A percentile compares a stretch with the other conserved stretches of the same genome.
These are phyloP conservation scores for Mycena venus DNA, from an alignment of 768 basidiomycete species.

Conservation along the genomic window DNA sequence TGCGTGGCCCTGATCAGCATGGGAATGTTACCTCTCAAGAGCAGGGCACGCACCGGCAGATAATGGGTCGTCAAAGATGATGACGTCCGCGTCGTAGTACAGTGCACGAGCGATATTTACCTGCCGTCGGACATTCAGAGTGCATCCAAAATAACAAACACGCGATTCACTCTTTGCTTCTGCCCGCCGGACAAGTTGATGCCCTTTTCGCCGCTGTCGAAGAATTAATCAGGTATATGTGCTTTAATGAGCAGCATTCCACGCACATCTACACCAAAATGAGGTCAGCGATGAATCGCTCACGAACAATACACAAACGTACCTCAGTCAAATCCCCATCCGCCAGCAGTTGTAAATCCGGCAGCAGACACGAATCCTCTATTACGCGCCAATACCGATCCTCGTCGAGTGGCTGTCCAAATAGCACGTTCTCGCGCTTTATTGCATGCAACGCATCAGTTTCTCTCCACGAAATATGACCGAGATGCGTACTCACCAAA, in stretches of 20 bases:
- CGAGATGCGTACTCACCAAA: constrained; percentile 52
- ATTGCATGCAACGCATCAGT: not conserved
- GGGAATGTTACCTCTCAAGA: not conserved
- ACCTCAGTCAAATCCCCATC: constrained; percentile 84
- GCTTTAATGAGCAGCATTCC: not conserved
- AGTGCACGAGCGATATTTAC: not conserved
- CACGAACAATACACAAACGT: constrained; percentile 25
- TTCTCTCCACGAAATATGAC: not conserved
- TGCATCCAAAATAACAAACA: constrained; percentile 34
- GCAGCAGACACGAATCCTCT: constrained; percentile 68
- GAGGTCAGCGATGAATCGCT: not conserved
- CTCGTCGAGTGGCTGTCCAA: constrained; percentile 75
- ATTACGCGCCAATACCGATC: constrained; percentile 76
- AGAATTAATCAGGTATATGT: not conserved
- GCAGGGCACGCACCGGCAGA: not conserved
- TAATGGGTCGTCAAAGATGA: not conserved
- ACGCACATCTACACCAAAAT: not conserved
- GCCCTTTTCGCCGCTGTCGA: constrained; percentile 42
- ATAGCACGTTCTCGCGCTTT: constrained; percentile 76
- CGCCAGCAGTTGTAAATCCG: constrained; percentile 74
- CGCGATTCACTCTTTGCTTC: constrained; percentile 59
- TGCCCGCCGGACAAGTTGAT: constrained; percentile 78
- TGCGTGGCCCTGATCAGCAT: not conserved
- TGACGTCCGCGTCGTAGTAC: not conserved
- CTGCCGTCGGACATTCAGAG: constrained; percentile 51